A percentile compares a stretch with the other conserved stretches of the same genome.
Conservation (phyloP, 148 eudicot species). For the Fallopia convolvulus region DNA sequence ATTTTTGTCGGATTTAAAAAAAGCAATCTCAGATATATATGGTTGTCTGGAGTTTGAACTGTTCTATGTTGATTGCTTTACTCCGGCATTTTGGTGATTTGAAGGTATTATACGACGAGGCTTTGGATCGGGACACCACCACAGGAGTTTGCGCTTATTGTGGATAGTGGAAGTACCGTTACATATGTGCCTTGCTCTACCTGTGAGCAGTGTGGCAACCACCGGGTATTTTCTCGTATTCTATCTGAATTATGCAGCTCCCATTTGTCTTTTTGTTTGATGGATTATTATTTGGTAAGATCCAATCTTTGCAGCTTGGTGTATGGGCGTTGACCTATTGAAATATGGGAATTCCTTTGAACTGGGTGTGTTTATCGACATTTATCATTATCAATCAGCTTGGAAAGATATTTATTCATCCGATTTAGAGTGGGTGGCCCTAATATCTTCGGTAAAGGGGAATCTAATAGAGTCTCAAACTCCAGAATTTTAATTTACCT, state of each 20-base stretch:
- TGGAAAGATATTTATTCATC: background rate
- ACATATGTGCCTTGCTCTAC: constrained; percentile 93
- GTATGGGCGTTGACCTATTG: background rate
- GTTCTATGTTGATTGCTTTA: background rate
- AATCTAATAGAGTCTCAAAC: background rate
- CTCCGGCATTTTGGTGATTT: constrained; percentile 3
- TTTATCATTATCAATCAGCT: background rate
- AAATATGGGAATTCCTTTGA: background rate
- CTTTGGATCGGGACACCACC: constrained; percentile 84
- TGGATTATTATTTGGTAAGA: background rate
- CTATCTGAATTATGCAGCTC: background rate
- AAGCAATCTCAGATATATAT: background rate
- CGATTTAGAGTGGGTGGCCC: background rate
- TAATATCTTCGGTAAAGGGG: background rate
- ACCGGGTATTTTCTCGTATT: constrained; percentile 45
- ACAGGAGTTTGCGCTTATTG: constrained; percentile 86
- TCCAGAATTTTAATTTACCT: background rate
- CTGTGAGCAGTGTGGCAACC: constrained; percentile 87
- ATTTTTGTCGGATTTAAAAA: background rate
- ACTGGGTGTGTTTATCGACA: background rate
- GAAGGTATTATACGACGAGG: constrained; percentile 79
- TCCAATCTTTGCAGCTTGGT: background rate
- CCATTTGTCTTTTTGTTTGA: background rate
- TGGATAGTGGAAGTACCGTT: constrained; percentile 95
- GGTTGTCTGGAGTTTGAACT: background rate